Evolutionary conservation across 257 asterid species (phyloP).

Genomic region (Gentiana macrophylla): DNA sequence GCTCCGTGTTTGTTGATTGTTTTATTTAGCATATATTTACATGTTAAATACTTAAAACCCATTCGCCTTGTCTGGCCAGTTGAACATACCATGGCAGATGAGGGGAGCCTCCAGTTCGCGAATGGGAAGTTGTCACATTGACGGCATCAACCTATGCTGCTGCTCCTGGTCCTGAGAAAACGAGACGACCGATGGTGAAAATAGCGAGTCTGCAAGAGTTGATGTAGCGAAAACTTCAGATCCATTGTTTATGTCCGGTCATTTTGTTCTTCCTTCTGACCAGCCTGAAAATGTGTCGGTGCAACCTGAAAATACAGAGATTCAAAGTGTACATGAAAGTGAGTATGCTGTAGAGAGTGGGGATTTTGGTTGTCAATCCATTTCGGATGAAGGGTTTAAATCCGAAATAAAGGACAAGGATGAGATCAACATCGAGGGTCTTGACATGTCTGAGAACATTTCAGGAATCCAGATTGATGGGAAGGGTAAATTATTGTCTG

Average conservation of each 20-base stretch:
- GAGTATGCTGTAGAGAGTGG: constrained; percentile 11
- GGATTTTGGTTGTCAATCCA: constrained; percentile 15
- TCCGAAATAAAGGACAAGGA: constrained; percentile 27
- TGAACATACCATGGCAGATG: constrained; percentile 11
- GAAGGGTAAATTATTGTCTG: constrained; percentile 19
- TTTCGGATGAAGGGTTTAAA: constrained; percentile 22
- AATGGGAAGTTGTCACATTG: constrained; percentile 85
- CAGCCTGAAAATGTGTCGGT: constrained; percentile 33
- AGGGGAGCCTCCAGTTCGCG: constrained; percentile 42
- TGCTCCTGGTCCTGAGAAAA: constrained; percentile 43
- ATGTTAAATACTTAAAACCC: too few relatives aligned
- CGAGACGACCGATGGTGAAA: constrained; percentile 24
- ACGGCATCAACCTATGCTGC: constrained; percentile 75
- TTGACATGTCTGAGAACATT: constrained; percentile 29
- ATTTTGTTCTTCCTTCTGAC: constrained; percentile 64
- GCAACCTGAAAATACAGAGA: constrained; percentile 25
- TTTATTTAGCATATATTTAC: too few relatives aligned
- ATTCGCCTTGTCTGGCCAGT: too few relatives aligned
- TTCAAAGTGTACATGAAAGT: constrained; percentile 14
- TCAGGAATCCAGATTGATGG: constrained; percentile 29
- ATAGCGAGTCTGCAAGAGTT: constrained; percentile 17
- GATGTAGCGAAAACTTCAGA: constrained; percentile 40
- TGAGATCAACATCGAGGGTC: constrained; percentile 23
- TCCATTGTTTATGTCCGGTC: constrained; percentile 67
- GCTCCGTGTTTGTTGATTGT: too few relatives aligned